These are phyloP conservation scores for Decorospora gaudefroyi DNA, from an alignment of 2,329 filamentous ascomycete species.

Conservation along the genomic window DNA sequence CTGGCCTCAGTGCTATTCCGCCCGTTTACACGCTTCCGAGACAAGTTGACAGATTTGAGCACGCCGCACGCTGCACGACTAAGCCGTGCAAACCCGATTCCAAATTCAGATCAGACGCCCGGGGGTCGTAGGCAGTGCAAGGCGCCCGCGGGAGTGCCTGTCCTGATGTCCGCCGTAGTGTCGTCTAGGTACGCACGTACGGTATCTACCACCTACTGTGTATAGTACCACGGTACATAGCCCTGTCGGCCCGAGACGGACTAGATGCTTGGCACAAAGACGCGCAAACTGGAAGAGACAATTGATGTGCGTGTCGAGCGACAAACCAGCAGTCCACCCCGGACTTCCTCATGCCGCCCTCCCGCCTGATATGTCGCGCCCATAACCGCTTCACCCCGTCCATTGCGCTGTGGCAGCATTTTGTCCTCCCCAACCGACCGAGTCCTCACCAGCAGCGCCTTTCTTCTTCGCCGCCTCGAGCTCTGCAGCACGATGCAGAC, in stretches of 20 bases:
- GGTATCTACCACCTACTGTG: no score
- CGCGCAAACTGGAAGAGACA: constrained; percentile 6
- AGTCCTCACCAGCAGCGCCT: constrained; percentile 22
- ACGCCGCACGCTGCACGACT: no score
- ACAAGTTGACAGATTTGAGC: no score
- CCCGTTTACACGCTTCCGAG: no score
- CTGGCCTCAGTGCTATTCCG: no score
- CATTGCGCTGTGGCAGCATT: constrained; percentile 42
- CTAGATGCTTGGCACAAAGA: constrained; percentile 25
- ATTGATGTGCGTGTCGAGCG: no score
- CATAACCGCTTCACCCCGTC: constrained; percentile 41
- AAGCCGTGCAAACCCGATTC: no score
- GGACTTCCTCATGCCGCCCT: constrained; percentile 34
- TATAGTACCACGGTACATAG: no score
- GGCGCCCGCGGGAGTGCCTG: constrained; percentile 25
- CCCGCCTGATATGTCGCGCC: constrained; percentile 39
- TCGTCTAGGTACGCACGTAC: no score
- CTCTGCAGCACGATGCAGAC: constrained; percentile 3
- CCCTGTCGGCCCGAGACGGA: constrained; percentile 12
- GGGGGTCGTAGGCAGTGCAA: constrained; percentile 11
- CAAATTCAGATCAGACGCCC: no score
- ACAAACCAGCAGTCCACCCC: not conserved
- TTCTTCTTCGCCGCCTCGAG: constrained; percentile 21
- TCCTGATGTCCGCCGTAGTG: constrained; percentile 8
- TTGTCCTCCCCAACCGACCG: constrained; percentile 26